Evolutionary conservation across 345 rosid species (phyloP).

Genomic region (Bruguiera parviflora): DNA sequence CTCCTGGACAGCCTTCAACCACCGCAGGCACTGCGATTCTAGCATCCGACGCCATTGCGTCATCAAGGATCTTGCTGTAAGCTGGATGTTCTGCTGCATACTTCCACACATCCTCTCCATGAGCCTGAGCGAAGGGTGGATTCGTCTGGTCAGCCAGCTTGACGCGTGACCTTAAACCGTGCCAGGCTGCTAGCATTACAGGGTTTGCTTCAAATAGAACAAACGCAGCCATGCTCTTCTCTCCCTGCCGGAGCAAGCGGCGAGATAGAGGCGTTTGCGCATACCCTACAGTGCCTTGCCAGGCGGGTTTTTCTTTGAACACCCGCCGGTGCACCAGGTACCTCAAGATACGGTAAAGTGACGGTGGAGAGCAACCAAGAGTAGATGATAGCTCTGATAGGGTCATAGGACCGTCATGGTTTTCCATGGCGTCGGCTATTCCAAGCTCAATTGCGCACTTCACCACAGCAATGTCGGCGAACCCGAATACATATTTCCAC

Average conservation of each 20-base stretch:
- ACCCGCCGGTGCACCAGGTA: conserved; percentile 48
- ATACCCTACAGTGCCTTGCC: conserved; percentile 27
- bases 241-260: conserved; percentile 35
- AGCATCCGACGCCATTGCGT: conserved; percentile 64
- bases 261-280: conserved; percentile 59
- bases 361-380: conserved; percentile 44
- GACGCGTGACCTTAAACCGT: conserved; percentile 40
- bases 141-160: conserved; percentile 2
- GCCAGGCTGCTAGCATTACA: conserved; percentile 61
- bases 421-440: conserved; percentile 57
- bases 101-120: conserved; percentile 51
- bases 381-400: conserved; percentile 47
- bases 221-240: conserved; percentile 37
- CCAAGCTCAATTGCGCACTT: conserved; percentile 81
- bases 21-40: conserved; percentile 40
- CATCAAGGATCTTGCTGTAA: conserved; percentile 40
- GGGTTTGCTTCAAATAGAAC: conserved; percentile 48
- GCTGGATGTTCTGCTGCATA: conserved; percentile 36
- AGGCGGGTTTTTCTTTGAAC: conserved; percentile 37
- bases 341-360: conserved; percentile 60
- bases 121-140: conserved; percentile 44
- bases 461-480: conserved; percentile 49
- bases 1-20: conserved; percentile 36
- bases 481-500: conserved; percentile 50
- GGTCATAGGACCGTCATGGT: conserved; percentile 42